Evolutionary conservation across 2,329 filamentous ascomycete genomes (phyloP).

Genomic region (Trichocomaceae sp.): DNA sequence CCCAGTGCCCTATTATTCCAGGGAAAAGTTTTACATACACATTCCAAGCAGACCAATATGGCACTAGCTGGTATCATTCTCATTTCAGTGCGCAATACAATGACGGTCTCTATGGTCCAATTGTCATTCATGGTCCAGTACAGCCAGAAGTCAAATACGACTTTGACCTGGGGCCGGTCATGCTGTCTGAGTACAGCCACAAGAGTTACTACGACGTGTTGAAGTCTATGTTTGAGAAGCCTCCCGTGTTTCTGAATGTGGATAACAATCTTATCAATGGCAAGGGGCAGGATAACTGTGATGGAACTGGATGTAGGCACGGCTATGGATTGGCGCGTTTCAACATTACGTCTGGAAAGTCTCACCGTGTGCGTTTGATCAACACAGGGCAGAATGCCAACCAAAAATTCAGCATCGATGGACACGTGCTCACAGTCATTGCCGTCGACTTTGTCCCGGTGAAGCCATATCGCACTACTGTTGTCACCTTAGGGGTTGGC

Average conservation of each 20-base stretch:
- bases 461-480: background rate
- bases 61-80: conserved; percentile 33
- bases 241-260: background rate
- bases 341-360: background rate
- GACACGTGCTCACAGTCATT: conserved; percentile 1
- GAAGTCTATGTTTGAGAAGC: background rate
- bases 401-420: conserved; percentile 1
- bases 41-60: conserved; percentile 31
- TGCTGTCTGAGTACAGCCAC: background rate
- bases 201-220: conserved; percentile 1
- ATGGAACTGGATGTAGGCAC: background rate
- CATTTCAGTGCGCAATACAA: conserved; percentile 52
- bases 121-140: conserved; percentile 55
- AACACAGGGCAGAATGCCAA: background rate
- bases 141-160: background rate
- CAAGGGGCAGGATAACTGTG: background rate
- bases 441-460: background rate
- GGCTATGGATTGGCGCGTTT: background rate
- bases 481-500: background rate
- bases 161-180: background rate
- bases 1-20: conserved; percentile 38
- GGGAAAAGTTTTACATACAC: conserved; percentile 34
- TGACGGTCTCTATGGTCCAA: conserved; percentile 58
- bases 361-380: background rate
- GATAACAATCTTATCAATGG: conserved; percentile 1